These are phyloP conservation scores for Glonium stellatum DNA, from an alignment of 495 filamentous ascomycete genomes.

Conservation along the genomic window DNA sequence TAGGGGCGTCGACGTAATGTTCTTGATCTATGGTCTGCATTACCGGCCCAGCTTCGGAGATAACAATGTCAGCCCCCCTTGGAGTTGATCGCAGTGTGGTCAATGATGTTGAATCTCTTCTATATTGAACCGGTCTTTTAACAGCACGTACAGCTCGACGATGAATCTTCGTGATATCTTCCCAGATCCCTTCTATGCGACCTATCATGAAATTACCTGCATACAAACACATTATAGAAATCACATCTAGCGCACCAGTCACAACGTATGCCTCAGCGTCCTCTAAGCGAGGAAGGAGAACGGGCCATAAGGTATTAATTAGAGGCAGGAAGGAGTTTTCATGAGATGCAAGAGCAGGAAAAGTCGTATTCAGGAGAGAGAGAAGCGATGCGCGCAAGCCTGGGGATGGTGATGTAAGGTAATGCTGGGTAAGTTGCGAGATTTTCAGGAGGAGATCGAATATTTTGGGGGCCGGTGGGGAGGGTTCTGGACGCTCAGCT, in stretches of 20 bases:
- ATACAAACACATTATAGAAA: constrained; percentile 53
- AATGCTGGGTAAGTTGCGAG: constrained; percentile 48
- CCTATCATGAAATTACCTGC: constrained; percentile 77
- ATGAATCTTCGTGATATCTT: constrained; percentile 36
- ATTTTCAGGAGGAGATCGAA: constrained; percentile 38
- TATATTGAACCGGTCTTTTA: neutral
- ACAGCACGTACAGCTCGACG: constrained; percentile 1
- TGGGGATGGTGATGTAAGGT: constrained; percentile 76
- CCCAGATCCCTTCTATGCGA: constrained; percentile 65
- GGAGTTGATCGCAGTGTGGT: neutral
- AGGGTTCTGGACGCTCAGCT: constrained; percentile 50
- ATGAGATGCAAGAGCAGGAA: constrained; percentile 60
- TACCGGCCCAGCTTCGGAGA: neutral
- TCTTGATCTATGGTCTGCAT: neutral
- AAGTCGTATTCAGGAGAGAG: constrained; percentile 58
- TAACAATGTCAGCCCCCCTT: neutral
- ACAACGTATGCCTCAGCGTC: constrained; percentile 72
- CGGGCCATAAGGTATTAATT: constrained; percentile 83
- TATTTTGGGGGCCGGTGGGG: constrained; percentile 36
- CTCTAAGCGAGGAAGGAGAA: constrained; percentile 61
- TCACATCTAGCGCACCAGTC: constrained; percentile 56
- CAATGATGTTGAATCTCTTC: neutral
- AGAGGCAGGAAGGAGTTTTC: constrained; percentile 80
- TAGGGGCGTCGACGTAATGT: constrained; percentile 45
- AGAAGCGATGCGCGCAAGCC: constrained; percentile 71